phyloP scores from a whole-genome alignment of 768 basidiomycete genomes.

The Amanita phalloides region DNA sequence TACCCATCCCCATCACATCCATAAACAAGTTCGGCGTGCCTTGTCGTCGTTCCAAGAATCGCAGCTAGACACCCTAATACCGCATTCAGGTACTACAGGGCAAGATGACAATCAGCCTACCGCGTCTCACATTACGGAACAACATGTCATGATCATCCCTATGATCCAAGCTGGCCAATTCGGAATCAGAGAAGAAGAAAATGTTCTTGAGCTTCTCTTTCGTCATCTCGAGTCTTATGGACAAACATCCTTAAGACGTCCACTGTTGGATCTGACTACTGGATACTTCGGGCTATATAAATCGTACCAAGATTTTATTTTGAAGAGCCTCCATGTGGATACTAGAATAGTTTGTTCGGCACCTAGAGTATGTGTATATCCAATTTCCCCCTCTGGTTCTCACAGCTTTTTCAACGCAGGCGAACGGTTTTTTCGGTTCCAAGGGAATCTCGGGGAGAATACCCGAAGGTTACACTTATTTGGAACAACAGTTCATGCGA shows the following conservation, averaged over 20 bases:
- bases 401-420: constrained; percentile 31
- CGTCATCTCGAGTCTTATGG: constrained; percentile 23
- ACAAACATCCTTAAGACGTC: constrained; percentile 13
- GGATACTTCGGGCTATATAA: constrained; percentile 90
- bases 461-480: constrained; percentile 88
- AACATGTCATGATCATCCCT: constrained; percentile 36
- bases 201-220: constrained; percentile 46
- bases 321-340: constrained; percentile 42
- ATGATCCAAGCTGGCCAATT: constrained; percentile 88
- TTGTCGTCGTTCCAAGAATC: constrained; percentile 51
- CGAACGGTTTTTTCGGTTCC: constrained; percentile 93
- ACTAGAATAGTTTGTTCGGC: constrained; percentile 77
- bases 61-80: constrained; percentile 10
- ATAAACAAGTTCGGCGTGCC: constrained; percentile 43
- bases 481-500: constrained; percentile 76
- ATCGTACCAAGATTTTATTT: constrained; percentile 65
- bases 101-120: constrained; percentile 26
- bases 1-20: constrained; percentile 61
- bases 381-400: background rate
- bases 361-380: constrained; percentile 57
- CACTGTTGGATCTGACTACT: constrained; percentile 76
- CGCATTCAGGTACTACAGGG: background rate
- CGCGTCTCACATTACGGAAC: constrained; percentile 17
- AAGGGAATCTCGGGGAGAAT: constrained; percentile 85
- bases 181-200: constrained; percentile 78